Conservation (phyloP, 2,329 filamentous ascomycete genomes). For the Talaromyces sp. region DNA sequence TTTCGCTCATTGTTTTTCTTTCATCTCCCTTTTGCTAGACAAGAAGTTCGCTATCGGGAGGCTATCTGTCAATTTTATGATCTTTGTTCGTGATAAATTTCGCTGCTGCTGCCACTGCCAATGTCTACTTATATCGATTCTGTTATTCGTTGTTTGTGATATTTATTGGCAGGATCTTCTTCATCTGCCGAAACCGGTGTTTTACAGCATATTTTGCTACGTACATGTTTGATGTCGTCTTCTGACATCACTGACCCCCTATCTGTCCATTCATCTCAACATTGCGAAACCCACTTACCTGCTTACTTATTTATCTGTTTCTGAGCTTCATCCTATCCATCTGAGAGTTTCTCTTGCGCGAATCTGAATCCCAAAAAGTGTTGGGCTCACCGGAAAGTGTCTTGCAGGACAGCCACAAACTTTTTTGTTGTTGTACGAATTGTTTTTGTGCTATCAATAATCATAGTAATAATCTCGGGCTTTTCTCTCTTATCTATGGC, state of each 20-base stretch:
- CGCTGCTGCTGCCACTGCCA: conserved; percentile 16
- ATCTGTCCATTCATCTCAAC: neutral
- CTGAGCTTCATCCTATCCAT: neutral
- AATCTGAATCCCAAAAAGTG: neutral
- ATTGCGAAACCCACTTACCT: neutral
- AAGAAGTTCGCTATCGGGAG: conserved; percentile 17
- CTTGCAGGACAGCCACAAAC: neutral
- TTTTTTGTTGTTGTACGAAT: neutral
- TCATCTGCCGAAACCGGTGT: neutral
- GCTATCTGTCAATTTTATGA: conserved; percentile 17
- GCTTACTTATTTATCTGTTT: neutral
- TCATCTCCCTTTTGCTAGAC: conserved; percentile 10
- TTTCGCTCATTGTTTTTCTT: neutral
- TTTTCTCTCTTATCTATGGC: neutral
- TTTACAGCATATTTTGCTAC: neutral
- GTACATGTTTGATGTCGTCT: neutral
- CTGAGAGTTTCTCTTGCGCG: neutral
- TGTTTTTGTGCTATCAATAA: conserved; percentile 2
- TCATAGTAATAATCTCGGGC: conserved; percentile 6
- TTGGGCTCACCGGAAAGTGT: neutral
- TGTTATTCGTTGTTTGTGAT: neutral
- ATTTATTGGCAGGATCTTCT: neutral
- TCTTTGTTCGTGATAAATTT: conserved; percentile 10
- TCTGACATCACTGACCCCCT: no score
- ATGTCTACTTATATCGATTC: conserved; percentile 13